Percentiles rank a stretch among this genome's conserved stretches.
Conservation (phyloP, 2,329 filamentous ascomycete genomes). For the Emmonsiellopsis sp. region DNA sequence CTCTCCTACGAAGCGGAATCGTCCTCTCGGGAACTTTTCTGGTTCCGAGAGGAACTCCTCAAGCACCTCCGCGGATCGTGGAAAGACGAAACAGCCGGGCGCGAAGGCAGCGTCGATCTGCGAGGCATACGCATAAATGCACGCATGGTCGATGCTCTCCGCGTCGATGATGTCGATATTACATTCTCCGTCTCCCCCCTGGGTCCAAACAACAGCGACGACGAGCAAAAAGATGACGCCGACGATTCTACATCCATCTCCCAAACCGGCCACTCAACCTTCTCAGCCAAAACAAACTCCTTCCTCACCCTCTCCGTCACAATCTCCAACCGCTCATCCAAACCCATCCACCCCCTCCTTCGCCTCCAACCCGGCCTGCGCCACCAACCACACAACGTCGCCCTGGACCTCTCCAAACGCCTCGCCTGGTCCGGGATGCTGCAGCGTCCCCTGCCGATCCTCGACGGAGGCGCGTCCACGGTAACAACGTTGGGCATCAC, state of each 20-base stretch:
- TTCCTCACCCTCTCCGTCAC: conserved; percentile 63
- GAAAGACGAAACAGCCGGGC: conserved; percentile 51
- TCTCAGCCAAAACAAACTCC: conserved; percentile 45
- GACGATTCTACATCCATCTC: conserved; percentile 14
- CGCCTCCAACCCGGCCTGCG: conserved; percentile 69
- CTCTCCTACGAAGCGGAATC: conserved; percentile 72
- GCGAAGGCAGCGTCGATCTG: conserved; percentile 64
- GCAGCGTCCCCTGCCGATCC: conserved; percentile 60
- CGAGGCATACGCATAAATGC: conserved; percentile 63
- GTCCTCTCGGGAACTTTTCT: conserved; percentile 72
- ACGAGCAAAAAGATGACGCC: conserved; percentile 9
- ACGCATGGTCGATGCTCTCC: conserved; percentile 76
- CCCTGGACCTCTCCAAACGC: conserved; percentile 73
- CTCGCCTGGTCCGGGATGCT: conserved; percentile 78
- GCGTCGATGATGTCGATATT: conserved; percentile 68
- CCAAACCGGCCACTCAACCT: conserved; percentile 39
- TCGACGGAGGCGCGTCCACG: conserved; percentile 51
- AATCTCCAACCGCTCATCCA: conserved; percentile 63
- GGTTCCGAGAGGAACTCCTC: conserved; percentile 78
- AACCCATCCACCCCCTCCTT: conserved; percentile 61
- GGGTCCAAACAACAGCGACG: conserved; percentile 5
- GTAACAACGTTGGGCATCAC: conserved; percentile 62
- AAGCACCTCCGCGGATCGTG: conserved; percentile 63
- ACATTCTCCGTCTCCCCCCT: conserved; percentile 36
- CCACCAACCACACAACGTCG: conserved; percentile 60